Evolutionary conservation across 73 alveolate species (phyloP).

Genomic region (Paramecium sonneborni): DNA sequence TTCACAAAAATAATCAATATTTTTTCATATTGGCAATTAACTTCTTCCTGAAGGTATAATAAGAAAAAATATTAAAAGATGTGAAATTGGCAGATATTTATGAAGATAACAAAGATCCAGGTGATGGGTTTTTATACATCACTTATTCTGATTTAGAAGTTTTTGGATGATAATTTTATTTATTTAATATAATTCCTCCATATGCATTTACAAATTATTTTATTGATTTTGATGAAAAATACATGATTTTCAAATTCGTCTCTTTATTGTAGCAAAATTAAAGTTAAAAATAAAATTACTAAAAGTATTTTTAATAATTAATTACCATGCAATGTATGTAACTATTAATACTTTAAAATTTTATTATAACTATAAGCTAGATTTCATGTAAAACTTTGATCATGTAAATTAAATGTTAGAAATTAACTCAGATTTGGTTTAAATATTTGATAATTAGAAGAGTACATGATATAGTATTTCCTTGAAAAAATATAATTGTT

Average conservation of each 20-base stretch:
- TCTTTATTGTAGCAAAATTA: background rate
- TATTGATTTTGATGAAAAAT: background rate
- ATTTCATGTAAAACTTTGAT: background rate
- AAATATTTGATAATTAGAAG: conserved; percentile 18
- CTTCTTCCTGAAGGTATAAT: background rate
- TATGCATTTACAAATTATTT: background rate
- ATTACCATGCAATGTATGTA: too few species aligned
- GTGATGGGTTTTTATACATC: conserved; percentile 5
- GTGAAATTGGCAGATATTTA: background rate
- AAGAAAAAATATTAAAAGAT: background rate
- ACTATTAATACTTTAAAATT: background rate
- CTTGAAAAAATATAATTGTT: background rate
- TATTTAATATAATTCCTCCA: background rate
- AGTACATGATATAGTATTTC: background rate
- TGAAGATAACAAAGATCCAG: background rate
- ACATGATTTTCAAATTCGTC: background rate
- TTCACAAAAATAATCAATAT: background rate
- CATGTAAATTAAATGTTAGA: conserved; percentile 6
- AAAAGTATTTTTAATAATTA: too few species aligned
- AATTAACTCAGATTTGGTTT: conserved; percentile 10
- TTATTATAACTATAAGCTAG: background rate
- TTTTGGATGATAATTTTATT: background rate
- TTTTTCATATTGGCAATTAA: background rate
- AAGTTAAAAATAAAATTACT: too few species aligned
- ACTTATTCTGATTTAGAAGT: background rate